These are phyloP conservation scores for Exophiala alcalophila DNA, from an alignment of 2,329 filamentous ascomycete genomes.

Conservation along the genomic window DNA sequence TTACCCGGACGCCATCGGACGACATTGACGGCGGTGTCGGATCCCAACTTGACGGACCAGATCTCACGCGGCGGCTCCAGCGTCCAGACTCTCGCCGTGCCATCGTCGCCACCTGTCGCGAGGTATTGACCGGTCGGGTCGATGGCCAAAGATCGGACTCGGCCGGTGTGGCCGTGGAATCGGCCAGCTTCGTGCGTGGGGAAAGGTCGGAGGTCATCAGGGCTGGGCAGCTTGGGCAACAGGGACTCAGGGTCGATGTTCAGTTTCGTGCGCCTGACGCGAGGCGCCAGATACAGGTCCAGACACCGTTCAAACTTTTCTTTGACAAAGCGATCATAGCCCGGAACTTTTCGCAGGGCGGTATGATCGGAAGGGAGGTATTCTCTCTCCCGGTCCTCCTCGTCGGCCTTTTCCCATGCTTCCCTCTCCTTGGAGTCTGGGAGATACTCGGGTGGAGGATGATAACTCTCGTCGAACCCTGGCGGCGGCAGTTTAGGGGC, in stretches of 20 bases:
- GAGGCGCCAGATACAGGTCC: conserved; percentile 90
- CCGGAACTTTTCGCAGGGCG: conserved; percentile 85
- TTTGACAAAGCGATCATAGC: conserved; percentile 85
- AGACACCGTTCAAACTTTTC: conserved; percentile 94
- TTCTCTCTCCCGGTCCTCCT: conserved; percentile 85
- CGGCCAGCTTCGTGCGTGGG: conserved; percentile 84
- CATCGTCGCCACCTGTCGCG: conserved; percentile 91
- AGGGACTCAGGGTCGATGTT: conserved; percentile 95
- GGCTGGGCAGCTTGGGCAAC: conserved; percentile 86
- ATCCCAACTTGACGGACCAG: conserved; percentile 74
- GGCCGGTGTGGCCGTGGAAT: conserved; percentile 82
- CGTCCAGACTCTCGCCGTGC: conserved; percentile 87
- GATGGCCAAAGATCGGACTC: conserved; percentile 78
- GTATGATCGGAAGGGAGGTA: conserved; percentile 81
- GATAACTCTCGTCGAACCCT: conserved; percentile 93
- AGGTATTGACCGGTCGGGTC: conserved; percentile 83
- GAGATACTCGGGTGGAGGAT: conserved; percentile 90
- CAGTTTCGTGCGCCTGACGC: conserved; percentile 86
- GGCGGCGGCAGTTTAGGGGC: conserved; percentile 91
- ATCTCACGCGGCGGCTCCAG: conserved; percentile 80
- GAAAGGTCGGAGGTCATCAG: conserved; percentile 91
- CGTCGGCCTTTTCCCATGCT: conserved; percentile 79
- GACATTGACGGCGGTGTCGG: conserved; percentile 72
- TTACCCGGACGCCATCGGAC: conserved; percentile 86
- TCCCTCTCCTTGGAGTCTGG: conserved; percentile 80